Base-by-base conservation (phyloP, 176 grass and related monocot species). In the Eragrostis nindensis region DNA sequence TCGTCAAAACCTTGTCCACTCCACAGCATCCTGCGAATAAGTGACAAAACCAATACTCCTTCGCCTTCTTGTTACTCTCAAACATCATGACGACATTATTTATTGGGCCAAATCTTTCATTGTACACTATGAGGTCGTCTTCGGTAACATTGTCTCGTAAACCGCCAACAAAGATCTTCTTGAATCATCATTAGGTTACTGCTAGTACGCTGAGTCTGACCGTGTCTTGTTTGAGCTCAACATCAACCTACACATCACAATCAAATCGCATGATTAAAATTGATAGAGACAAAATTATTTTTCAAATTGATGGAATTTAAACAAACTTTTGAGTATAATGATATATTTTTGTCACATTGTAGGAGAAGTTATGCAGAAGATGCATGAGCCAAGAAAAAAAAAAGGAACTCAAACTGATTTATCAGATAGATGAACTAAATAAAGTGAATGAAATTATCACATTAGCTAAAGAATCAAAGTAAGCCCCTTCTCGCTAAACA, bases 161-260 rank as follows among this genome's bases (percentile, higher is more conserved):
- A 7, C 94, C 94, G 22, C 90, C 88, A 17, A 93, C 63, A 86
- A 93, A 97, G 8, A 97, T 67, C 67, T 93, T 91, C 5, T 84
- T 39, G 29, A 50, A 74, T 50, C 60, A 45, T 0, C 55, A 78
- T 48, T 27, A 7, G 25, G 16, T 15, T 30, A 36, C 32, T 64
- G 5, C 56, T 83, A 66, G 57, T 47, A 63, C 43, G 66, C 4
- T 52, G 72, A 64, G 18, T 74, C 21, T 8, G 71, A 1, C 4
- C 30, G 17, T 10, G 25, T 59, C 36, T 25, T 16, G 8, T 25
- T 59, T 53, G 2, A 19, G 89, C 89, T 43, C 77, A n/a, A 90
- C 88, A 53, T 90, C 62, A 1, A 93, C 77, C 88, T 93, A 36
- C 38, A 17, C 4, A 85, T 78, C 11, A 48, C 5, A 82, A 68